Base-by-base conservation (phyloP, 2,329 filamentous ascomycete genomes). In the Chrysoporthe deuterocubensis region DNA sequence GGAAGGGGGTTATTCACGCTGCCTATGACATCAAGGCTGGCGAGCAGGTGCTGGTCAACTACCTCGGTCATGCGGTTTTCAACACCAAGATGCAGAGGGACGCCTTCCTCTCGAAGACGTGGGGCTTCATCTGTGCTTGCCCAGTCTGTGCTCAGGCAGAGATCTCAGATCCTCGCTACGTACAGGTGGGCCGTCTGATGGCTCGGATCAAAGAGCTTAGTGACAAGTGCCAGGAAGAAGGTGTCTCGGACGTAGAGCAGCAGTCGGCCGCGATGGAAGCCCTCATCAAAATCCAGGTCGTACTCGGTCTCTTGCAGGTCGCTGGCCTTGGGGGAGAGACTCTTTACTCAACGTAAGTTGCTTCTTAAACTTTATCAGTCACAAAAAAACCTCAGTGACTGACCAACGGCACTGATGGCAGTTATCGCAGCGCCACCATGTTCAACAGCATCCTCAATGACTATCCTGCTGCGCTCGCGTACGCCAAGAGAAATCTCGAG, bases 31-130 rank as follows among this genome's bases (percentile, higher is more conserved):
- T 76, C 37, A 65, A 71, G 9, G 37, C 69, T 11, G 72, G 72
- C 4, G 64, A 74, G 40, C 74, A 77, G 62, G 72, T 76, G 21
- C 70, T 74, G 2, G 71, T 74, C 13, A 70, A 37, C 0, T 76
- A 76, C 37, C 68, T 73, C 34, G 65, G 57, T 4, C 40, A 40
- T 9, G 37, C 21, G 37, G 13, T 46, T 13, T n/a, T 26, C 18
- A 43, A 43, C 18, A 56, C 60, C 13, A 4, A 16, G 14, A 4
- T 43, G 57, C 34, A 56, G 57, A 42, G 64, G 42, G 21, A 26
- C 44, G 26, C 26, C 7, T 37, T 43, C 13, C 60, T 48, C 37
- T 40, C 37, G 8, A 40, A 52, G 4, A 18, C n/a, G 26, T 56
- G 64, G 64, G 40, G 58, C 13, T 56, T 66, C 57, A 9, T 16